phyloP scores from a whole-genome alignment of 306 rosid species.

The Hippophae gyantsensis region DNA sequence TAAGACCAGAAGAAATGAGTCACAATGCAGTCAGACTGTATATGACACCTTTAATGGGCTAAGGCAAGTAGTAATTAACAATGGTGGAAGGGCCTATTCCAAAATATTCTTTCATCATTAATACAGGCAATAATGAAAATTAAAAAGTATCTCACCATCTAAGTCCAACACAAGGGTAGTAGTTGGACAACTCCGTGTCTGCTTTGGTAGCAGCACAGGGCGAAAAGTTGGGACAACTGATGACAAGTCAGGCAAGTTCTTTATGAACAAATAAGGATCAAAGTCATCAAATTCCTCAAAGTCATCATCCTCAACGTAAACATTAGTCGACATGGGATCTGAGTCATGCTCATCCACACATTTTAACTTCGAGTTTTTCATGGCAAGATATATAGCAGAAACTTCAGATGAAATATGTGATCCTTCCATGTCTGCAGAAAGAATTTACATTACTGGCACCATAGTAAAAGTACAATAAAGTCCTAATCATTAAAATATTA shows the following conservation, averaged over 20 bases:
- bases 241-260: constrained; percentile 82
- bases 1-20: too few species aligned
- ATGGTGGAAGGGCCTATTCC: too few species aligned
- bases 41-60: too few species aligned
- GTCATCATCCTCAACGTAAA: constrained; percentile 64
- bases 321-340: constrained; percentile 71
- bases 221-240: constrained; percentile 90
- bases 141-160: constrained; percentile 53
- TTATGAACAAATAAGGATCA: constrained; percentile 89
- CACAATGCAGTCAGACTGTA: too few species aligned
- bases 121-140: too few species aligned
- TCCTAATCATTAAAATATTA: constrained; percentile 10
- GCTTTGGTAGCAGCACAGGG: constrained; percentile 76
- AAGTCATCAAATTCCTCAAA: constrained; percentile 76
- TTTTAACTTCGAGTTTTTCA: constrained; percentile 83
- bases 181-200: constrained; percentile 95
- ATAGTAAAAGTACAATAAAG: constrained; percentile 20
- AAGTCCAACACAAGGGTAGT: constrained; percentile 91
- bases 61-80: too few species aligned
- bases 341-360: constrained; percentile 84
- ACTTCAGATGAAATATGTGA: constrained; percentile 61
- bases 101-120: too few species aligned
- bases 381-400: constrained; percentile 69
- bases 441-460: constrained; percentile 24
- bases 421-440: constrained; percentile 51